phyloP scores from a whole-genome alignment of 371 early-diverging fungal genomes.

The Rhizomucor pusillus region DNA sequence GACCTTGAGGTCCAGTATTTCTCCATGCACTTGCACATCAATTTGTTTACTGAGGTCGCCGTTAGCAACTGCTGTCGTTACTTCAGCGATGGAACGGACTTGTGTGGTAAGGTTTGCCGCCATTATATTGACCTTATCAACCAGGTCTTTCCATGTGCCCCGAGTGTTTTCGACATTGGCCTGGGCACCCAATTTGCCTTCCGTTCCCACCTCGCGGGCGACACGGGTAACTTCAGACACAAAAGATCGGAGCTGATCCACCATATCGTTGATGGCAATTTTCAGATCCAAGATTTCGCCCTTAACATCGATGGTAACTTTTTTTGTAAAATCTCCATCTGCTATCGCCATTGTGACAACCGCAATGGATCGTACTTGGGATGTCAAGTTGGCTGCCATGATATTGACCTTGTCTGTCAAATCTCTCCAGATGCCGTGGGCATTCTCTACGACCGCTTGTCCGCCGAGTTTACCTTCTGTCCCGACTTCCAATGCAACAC shows the following conservation, averaged over 20 bases:
- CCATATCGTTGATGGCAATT: constrained; percentile 48
- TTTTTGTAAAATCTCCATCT: constrained; percentile 43
- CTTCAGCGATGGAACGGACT: constrained; percentile 55
- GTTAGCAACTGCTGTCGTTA: constrained; percentile 50
- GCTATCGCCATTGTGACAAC: constrained; percentile 58
- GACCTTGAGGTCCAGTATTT: constrained; percentile 63
- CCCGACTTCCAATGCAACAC: constrained; percentile 64
- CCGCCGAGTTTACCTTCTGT: constrained; percentile 66
- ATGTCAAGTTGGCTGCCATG: constrained; percentile 58
- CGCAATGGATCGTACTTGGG: constrained; percentile 58
- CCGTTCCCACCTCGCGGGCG: constrained; percentile 46
- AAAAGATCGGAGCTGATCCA: constrained; percentile 43
- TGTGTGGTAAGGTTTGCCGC: constrained; percentile 49
- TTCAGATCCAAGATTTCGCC: constrained; percentile 44
- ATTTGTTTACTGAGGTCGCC: constrained; percentile 61
- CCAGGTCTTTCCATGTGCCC: constrained; percentile 55
- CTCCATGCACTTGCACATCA: constrained; percentile 62
- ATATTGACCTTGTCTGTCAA: constrained; percentile 62
- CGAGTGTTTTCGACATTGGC: constrained; percentile 42
- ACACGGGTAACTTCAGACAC: constrained; percentile 45
- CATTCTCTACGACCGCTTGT: constrained; percentile 53
- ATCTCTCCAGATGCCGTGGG: constrained; percentile 59
- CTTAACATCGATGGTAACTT: constrained; percentile 32
- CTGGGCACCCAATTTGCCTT: constrained; percentile 46
- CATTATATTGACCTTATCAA: constrained; percentile 52